Conservation (phyloP, 192 early-diverging fungal species). For the Linnemannia exigua region DNA sequence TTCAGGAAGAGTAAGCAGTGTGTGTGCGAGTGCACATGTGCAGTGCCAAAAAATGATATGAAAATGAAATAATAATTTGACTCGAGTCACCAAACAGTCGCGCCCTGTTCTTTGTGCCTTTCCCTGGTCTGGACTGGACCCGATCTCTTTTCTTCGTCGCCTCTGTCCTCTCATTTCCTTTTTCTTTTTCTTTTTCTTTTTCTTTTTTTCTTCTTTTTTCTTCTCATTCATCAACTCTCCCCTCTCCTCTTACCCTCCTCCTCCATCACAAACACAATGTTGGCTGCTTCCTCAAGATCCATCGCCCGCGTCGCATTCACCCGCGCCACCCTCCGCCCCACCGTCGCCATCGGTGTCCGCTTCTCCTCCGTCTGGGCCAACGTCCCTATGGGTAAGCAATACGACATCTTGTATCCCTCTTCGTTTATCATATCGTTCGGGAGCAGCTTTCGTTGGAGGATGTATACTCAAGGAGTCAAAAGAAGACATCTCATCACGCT, state of each 20-base stretch:
- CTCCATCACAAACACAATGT: slow-evolving; percentile 29
- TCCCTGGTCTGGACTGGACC: neutral
- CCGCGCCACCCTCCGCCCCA: slow-evolving; percentile 49
- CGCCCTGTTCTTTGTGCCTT: neutral
- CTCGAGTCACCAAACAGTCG: neutral
- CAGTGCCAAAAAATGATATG: no score
- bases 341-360: slow-evolving; percentile 50
- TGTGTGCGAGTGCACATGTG: no score
- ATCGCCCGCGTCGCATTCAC: slow-evolving; percentile 51
- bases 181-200: neutral
- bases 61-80: no score
- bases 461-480: neutral
- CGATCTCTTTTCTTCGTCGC: neutral
- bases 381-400: slow-evolving; percentile 67
- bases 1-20: no score
- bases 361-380: slow-evolving; percentile 68
- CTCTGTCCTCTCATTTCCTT: neutral
- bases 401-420: no score
- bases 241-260: slow-evolving; percentile 8
- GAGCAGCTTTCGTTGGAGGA: neutral
- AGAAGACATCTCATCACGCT: neutral
- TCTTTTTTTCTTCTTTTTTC: neutral
- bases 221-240: slow-evolving; percentile 1
- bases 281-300: slow-evolving; percentile 51
- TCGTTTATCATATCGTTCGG: neutral